phyloP scores from a whole-genome alignment of 1,139 yeast genomes.

The Candida pseudocylindracea region DNA sequence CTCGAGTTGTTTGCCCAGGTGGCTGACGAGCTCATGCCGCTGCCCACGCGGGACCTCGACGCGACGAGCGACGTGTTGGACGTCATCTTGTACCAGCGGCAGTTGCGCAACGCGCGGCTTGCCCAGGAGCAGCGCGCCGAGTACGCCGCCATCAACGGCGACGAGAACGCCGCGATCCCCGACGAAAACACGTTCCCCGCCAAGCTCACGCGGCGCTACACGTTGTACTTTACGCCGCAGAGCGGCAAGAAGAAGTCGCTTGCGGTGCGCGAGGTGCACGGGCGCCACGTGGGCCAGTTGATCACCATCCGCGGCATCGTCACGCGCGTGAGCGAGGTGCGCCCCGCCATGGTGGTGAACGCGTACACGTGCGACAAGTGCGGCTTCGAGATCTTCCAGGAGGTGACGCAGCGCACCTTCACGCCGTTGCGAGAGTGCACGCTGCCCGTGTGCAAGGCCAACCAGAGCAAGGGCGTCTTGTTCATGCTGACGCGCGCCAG shows the following conservation, averaged over 20 bases:
- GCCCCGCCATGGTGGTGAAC: constrained; percentile 75
- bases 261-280: constrained; percentile 81
- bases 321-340: constrained; percentile 89
- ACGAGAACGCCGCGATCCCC: constrained; percentile 1
- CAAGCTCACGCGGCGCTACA: constrained; percentile 68
- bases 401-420: constrained; percentile 66
- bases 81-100: constrained; percentile 79
- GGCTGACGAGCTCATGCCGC: constrained; percentile 68
- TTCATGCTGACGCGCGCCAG: constrained; percentile 93
- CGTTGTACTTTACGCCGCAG: constrained; percentile 64
- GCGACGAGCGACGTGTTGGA: constrained; percentile 85
- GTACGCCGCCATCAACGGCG: constrained; percentile 11
- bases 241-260: constrained; percentile 27
- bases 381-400: constrained; percentile 93
- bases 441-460: constrained; percentile 55
- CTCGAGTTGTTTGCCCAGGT: constrained; percentile 54
- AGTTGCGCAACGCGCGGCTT: constrained; percentile 53
- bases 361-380: constrained; percentile 97
- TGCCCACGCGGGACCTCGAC: constrained; percentile 52
- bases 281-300: constrained; percentile 61
- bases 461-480: constrained; percentile 72
- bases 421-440: constrained; percentile 76
- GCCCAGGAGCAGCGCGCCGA: constrained; percentile 46
- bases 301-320: constrained; percentile 89
- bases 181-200: constrained; percentile 50